Conservation (phyloP, 768 basidiomycete species). For the Lentinus tigrinus region DNA sequence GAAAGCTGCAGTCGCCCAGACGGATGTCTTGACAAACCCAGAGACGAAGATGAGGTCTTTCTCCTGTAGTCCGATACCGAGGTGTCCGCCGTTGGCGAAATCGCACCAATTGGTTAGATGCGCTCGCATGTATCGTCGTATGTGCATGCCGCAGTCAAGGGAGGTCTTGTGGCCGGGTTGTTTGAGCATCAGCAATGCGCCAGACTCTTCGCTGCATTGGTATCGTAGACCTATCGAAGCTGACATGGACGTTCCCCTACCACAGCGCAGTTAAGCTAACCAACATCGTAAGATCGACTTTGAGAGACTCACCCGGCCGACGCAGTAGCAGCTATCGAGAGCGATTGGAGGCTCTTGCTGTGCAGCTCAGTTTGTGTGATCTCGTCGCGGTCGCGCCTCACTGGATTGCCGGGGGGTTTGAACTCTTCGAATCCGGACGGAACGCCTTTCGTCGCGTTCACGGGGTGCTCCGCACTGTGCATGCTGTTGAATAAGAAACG, state of each 20-base stretch:
- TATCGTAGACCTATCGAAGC: not conserved
- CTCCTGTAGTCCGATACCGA: not conserved
- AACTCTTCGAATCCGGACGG: not conserved
- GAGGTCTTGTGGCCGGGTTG: not conserved
- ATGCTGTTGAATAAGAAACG: conserved; percentile 7
- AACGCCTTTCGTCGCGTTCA: not conserved
- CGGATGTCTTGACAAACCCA: not conserved
- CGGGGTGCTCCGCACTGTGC: not conserved
- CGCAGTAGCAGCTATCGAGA: not conserved
- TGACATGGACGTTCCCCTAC: not conserved
- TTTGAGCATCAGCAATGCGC: conserved; percentile 8
- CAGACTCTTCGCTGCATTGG: conserved; percentile 1
- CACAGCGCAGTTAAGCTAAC: not conserved
- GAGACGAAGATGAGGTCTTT: conserved; percentile 4
- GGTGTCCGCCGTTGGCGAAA: not conserved
- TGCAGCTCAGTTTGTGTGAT: not conserved
- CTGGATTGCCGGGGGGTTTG: not conserved
- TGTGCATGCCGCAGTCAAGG: not conserved
- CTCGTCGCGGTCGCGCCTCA: not conserved
- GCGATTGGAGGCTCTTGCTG: not conserved
- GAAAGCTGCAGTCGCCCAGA: conserved; percentile 4
- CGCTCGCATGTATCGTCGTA: not conserved
- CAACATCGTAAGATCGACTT: not conserved
- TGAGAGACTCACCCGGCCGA: not conserved
- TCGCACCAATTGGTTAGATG: not conserved